Evolutionary conservation across 192 early-diverging fungal species (phyloP), one percentile per base, ranked within the genome.

Genomic region (Diversispora epigaea): DNA sequence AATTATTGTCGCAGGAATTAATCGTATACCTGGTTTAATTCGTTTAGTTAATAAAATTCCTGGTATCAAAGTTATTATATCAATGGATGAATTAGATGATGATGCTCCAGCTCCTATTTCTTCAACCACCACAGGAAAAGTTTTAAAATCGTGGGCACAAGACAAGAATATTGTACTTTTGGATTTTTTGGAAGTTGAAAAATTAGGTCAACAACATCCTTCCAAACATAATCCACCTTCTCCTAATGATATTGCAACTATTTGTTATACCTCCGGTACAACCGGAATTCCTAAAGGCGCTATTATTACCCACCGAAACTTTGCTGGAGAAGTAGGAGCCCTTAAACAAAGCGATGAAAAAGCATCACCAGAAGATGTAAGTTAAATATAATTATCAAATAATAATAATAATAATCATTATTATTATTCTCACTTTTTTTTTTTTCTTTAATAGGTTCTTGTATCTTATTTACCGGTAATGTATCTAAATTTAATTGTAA

Each of bases 251-350:
- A 56, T 92, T 55, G 84, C 87, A 57, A 89, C 86, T 61, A 83
- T 92, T 65, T 92, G 89, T 85, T 96, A 92, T 79, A 94, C 94
- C 14, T 91, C 91, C 41, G 94, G 94, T 15, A 95, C 94, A 6
- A 96, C 93, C 10, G 94, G 94, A 52, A 79, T 85, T 50, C 93
- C 93, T 52, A 92, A 90, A 84, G 91, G 80, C 0, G 57, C 12
- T 44, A 4, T 73, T 19, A 14, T 58, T 6, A 43, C 60, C 19
- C 39, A 73, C 50, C 5, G 4, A 14, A 25, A 43, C 32, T 55
- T 47, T 46, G 1, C 19, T 64, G n/a, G 41, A 50, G 60, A 14
- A 52, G 3, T 25, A 3, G 12, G 19, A 10, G 2, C 45, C n/a
- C 0, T 8, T 25, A 3, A 4, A 6, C 39, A 47, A n/a, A 3